These are phyloP conservation scores for Vigna radiata DNA, from an alignment of 306 rosid species.

Conservation along the genomic window DNA sequence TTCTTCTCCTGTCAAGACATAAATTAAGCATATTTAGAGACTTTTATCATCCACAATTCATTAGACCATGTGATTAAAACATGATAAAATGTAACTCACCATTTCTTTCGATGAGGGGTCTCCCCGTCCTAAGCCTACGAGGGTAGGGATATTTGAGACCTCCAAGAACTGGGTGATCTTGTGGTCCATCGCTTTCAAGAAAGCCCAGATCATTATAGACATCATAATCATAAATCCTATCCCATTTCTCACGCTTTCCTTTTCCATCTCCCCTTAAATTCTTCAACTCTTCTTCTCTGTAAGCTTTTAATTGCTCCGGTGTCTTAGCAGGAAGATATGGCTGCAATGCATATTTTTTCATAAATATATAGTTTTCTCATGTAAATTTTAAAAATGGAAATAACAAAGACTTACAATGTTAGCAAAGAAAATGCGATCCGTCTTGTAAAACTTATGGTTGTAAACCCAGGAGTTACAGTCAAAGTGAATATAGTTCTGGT, in stretches of 20 bases:
- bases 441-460: conserved; percentile 30
- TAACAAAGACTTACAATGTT: conserved; percentile 51
- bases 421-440: conserved; percentile 65
- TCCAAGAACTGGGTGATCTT: conserved; percentile 43
- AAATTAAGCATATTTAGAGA: no score
- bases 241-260: conserved; percentile 61
- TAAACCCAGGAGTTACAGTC: conserved; percentile 78
- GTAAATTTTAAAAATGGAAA: not conserved
- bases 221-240: conserved; percentile 77
- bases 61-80: no score
- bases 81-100: conserved; percentile 45
- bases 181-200: conserved; percentile 34
- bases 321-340: conserved; percentile 44
- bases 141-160: conserved; percentile 66
- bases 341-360: no score
- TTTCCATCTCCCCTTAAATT: conserved; percentile 69
- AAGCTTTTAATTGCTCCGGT: conserved; percentile 49
- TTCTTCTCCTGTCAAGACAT: conserved; percentile 11
- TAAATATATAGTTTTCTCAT: not conserved
- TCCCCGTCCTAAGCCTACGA: conserved; percentile 73
- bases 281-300: conserved; percentile 58
- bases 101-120: not conserved
- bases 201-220: conserved; percentile 66
- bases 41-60: no score
- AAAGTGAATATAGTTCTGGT: conserved; percentile 45